Evolutionary conservation across 331 rosid species (phyloP), one percentile per base, ranked within the genome.

Genomic region (Malus hybrid): DNA sequence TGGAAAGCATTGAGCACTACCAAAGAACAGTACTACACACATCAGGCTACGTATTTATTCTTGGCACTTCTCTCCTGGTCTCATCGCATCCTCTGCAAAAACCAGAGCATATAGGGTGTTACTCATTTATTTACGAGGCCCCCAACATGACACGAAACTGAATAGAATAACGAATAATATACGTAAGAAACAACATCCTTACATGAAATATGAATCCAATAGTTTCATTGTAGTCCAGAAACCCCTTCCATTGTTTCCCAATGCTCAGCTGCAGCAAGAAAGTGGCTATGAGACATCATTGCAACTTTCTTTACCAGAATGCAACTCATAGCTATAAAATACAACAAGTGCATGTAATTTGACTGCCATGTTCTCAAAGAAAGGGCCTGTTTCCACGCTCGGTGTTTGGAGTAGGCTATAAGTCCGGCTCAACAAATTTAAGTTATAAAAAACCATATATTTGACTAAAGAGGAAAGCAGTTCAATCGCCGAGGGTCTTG

Each of bases 201-300:
- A 92, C 97, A 82, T 95, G 99, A 82, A 86, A 85, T 74, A 95
- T 95, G 82, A 88, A 95, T 54, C 99, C 97, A 64, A 92, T 83
- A 44, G 52, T 24, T 0, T 92, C 97, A 29, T 84, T 89, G 83
- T 66, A 88, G 82, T 95, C 97, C 60, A 95, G 92, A 71, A 90
- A 84, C 78, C 86, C 93, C 87, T 92, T 92, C 99, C 97, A 95
- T 80, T 95, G 97, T 76, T 87, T 95, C 60, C 93, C 99, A 73
- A 95, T 95, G 92, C 97, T 95, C 76, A 84, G 1, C 99, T 95
- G 89, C 72, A 69, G 75, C 39, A 80, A 48, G 57, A 74, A 50
- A 74, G 46, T 64, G 36, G 7, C 34, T 14, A 76, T 48, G 34
- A 71, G 31, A 65, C 71, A 48, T 46, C 31, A 20, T 60, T 28